Evolutionary conservation across 1,284 basidiomycete genomes (phyloP).

Genomic region (Papiliotrema flavescens): DNA sequence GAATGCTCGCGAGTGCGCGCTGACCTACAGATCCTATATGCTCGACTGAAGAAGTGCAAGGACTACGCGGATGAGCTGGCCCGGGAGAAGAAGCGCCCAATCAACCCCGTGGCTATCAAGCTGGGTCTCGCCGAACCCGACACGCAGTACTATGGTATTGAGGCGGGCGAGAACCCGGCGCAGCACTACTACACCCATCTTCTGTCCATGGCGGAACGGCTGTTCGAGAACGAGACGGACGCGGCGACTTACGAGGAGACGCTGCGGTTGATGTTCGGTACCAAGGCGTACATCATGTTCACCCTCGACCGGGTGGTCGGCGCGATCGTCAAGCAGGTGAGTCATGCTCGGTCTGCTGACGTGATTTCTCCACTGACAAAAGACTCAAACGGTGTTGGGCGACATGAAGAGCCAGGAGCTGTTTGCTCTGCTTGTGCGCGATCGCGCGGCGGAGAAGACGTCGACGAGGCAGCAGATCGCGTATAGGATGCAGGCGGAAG

Average conservation of each 20-base stretch:
- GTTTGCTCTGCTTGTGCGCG: conserved; percentile 71
- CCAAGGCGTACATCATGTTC: conserved; percentile 87
- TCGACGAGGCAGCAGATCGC: conserved; percentile 82
- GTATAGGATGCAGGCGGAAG: conserved; percentile 76
- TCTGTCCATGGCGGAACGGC: conserved; percentile 84
- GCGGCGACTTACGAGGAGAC: conserved; percentile 88
- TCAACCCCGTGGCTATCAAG: conserved; percentile 57
- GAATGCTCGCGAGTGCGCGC: background rate
- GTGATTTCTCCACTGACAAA: conserved; percentile 17
- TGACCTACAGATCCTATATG: conserved; percentile 68
- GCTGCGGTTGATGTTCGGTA: conserved; percentile 94
- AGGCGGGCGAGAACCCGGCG: conserved; percentile 53
- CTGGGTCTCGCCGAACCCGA: conserved; percentile 62
- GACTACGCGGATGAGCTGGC: conserved; percentile 57
- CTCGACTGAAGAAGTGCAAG: conserved; percentile 79
- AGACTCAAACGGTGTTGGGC: conserved; percentile 72
- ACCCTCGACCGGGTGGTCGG: conserved; percentile 91
- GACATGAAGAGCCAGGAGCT: conserved; percentile 83
- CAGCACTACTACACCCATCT: conserved; percentile 80
- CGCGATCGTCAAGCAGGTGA: conserved; percentile 78
- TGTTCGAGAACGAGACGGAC: conserved; percentile 91
- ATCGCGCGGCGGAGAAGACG: conserved; percentile 57
- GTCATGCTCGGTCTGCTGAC: conserved; percentile 26
- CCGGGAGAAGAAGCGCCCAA: conserved; percentile 45
- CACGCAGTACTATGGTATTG: conserved; percentile 48